Conservation (phyloP, 345 rosid species). For the Hypericum androsaemum region DNA sequence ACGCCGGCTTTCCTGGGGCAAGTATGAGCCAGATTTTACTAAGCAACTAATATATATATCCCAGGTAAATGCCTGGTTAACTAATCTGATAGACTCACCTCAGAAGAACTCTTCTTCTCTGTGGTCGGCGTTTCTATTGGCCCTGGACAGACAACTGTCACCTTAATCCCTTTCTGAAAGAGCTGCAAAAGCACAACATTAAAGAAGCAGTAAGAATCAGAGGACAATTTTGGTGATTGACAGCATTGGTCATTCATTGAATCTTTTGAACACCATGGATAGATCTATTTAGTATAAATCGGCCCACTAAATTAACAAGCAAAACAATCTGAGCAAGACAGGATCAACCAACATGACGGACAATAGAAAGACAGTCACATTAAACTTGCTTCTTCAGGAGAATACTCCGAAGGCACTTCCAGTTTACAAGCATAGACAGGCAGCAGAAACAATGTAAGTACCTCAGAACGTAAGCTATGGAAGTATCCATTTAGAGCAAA, state of each 20-base stretch:
- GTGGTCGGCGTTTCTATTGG: slow-evolving; percentile 55
- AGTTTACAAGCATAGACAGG: too few species aligned
- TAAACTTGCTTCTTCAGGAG: background rate
- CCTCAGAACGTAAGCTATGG: slow-evolving; percentile 93
- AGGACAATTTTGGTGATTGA: background rate
- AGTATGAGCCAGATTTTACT: too few species aligned
- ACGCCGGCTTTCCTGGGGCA: too few species aligned
- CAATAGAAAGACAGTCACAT: too few species aligned
- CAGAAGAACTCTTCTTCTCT: too few species aligned
- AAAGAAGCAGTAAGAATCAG: slow-evolving; percentile 4
- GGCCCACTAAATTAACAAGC: too few species aligned
- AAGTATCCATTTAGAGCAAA: slow-evolving; percentile 87
- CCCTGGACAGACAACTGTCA: slow-evolving; percentile 93
- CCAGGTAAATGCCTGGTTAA: too few species aligned
- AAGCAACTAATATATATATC: too few species aligned
- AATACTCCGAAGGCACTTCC: background rate
- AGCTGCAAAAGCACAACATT: slow-evolving; percentile 38
- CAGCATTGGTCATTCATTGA: background rate
- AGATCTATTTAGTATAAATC: too few species aligned
- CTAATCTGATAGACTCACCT: too few species aligned
- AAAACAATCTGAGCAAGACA: too few species aligned
- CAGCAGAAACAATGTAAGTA: slow-evolving; percentile 12
- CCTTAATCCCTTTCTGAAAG: slow-evolving; percentile 71
- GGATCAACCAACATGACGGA: too few species aligned
- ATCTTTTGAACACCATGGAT: background rate